Conservation (phyloP, 495 filamentous ascomycete genomes). For the Sphaerosporella brunnea region DNA sequence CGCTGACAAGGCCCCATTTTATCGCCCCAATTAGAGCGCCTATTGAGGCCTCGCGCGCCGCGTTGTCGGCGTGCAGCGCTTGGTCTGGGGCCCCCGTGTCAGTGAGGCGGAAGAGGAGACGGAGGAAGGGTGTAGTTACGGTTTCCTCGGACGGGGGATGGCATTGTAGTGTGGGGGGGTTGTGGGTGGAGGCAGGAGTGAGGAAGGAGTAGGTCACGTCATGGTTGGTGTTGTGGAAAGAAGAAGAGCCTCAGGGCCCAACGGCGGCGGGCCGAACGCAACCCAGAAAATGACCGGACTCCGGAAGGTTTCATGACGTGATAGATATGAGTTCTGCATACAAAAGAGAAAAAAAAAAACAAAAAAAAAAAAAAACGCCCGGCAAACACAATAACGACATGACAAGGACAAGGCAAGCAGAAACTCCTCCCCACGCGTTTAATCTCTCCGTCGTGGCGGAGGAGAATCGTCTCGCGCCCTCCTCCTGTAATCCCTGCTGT, state of each 20-base stretch:
- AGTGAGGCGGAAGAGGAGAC: neutral
- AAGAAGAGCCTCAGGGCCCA: neutral
- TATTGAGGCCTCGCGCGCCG: constrained; percentile 15
- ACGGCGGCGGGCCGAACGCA: neutral
- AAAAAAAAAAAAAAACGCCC: too few relatives aligned
- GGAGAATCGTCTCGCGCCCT: neutral
- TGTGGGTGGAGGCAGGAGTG: neutral
- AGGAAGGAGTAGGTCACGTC: neutral
- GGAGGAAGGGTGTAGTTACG: neutral
- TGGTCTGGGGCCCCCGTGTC: neutral
- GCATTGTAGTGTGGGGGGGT: neutral
- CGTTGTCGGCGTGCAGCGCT: constrained; percentile 9
- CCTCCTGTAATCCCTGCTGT: neutral
- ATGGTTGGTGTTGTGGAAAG: neutral
- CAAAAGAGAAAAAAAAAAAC: neutral
- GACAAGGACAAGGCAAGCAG: too few relatives aligned
- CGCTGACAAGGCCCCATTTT: constrained; percentile 19
- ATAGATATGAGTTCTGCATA: neutral
- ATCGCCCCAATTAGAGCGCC: constrained; percentile 19
- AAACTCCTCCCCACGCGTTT: too few relatives aligned
- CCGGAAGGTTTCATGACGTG: neutral
- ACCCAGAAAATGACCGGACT: neutral
- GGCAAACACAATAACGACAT: too few relatives aligned
- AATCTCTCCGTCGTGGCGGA: too few relatives aligned
- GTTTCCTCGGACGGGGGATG: neutral